These are phyloP conservation scores for Tricholomella constricta DNA, from an alignment of 768 basidiomycete species.

Conservation along the genomic window DNA sequence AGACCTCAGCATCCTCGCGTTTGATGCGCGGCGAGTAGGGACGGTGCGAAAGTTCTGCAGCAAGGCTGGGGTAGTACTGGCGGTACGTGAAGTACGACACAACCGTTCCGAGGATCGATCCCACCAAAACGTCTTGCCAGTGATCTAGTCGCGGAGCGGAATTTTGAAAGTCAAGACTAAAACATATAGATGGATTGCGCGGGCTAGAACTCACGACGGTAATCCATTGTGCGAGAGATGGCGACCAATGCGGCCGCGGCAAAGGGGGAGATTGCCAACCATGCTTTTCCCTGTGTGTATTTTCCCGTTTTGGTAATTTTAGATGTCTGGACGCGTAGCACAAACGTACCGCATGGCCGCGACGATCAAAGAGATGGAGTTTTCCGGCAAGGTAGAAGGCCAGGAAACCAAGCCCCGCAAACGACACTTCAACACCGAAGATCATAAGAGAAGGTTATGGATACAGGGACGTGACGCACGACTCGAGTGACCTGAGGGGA, in stretches of 20 bases:
- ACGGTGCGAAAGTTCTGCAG: slow-evolving; percentile 60
- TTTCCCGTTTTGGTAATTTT: slow-evolving; percentile 13
- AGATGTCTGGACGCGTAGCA: background rate
- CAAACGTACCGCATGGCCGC: slow-evolving; percentile 66
- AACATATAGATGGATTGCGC: background rate
- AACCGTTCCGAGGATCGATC: slow-evolving; percentile 70
- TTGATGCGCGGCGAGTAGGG: slow-evolving; percentile 71
- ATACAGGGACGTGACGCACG: slow-evolving; percentile 45
- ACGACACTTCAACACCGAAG: slow-evolving; percentile 62
- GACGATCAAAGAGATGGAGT: slow-evolving; percentile 83
- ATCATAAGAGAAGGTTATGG: background rate
- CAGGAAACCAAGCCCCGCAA: slow-evolving; percentile 90
- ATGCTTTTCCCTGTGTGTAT: slow-evolving; percentile 65
- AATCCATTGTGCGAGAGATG: slow-evolving; percentile 90
- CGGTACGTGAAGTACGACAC: slow-evolving; percentile 78
- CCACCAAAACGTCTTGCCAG: slow-evolving; percentile 89
- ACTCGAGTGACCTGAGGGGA: slow-evolving; percentile 90
- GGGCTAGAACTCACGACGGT: slow-evolving; percentile 64
- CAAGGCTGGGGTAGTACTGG: slow-evolving; percentile 82
- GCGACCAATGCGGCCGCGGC: slow-evolving; percentile 77
- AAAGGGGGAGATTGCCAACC: slow-evolving; percentile 80
- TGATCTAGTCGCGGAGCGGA: slow-evolving; percentile 56
- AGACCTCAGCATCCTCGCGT: slow-evolving; percentile 40
- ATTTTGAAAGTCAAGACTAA: slow-evolving; percentile 7
- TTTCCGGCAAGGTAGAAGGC: slow-evolving; percentile 91